These are phyloP conservation scores for Chaetomiaceae sp. DNA, from an alignment of 2,329 filamentous ascomycete species.

Conservation along the genomic window DNA sequence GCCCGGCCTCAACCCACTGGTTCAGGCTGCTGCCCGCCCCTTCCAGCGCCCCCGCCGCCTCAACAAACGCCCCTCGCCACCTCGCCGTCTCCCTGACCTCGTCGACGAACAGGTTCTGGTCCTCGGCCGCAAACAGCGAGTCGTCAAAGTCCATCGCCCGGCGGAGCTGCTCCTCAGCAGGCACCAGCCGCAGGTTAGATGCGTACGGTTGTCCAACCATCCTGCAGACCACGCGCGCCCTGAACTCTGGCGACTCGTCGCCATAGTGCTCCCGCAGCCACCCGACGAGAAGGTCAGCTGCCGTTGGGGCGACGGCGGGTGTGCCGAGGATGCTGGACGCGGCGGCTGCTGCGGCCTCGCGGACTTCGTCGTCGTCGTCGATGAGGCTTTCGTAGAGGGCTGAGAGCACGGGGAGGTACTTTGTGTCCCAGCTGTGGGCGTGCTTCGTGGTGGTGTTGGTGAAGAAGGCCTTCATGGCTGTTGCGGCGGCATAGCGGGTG, in stretches of 20 bases:
- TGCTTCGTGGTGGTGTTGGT: slow-evolving; percentile 12
- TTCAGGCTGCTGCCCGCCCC: neutral
- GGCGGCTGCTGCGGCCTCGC: slow-evolving; percentile 56
- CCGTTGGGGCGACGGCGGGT: slow-evolving; percentile 44
- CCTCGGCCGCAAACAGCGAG: slow-evolving; percentile 78
- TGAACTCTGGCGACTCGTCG: slow-evolving; percentile 35
- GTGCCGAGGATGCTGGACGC: slow-evolving; percentile 42
- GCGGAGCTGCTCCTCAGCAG: slow-evolving; percentile 38
- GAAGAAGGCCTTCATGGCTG: slow-evolving; percentile 51
- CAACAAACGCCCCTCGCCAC: slow-evolving; percentile 57
- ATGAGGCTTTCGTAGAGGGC: slow-evolving; percentile 71
- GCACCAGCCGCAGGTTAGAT: slow-evolving; percentile 18
- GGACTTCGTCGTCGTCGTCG: slow-evolving; percentile 89
- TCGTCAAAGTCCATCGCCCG: slow-evolving; percentile 52
- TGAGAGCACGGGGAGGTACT: slow-evolving; percentile 54
- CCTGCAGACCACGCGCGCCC: slow-evolving; percentile 37
- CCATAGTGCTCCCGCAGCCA: slow-evolving; percentile 39
- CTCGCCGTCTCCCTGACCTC: slow-evolving; percentile 65
- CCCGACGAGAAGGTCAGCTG: slow-evolving; percentile 40
- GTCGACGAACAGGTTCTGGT: slow-evolving; percentile 92
- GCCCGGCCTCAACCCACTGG: slow-evolving; percentile 20
- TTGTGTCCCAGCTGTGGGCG: slow-evolving; percentile 26
- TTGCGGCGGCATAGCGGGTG: slow-evolving; percentile 55
- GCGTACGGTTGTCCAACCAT: slow-evolving; percentile 33
- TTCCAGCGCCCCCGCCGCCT: slow-evolving; percentile 18